Conservation (phyloP, 1,139 yeast genomes). For the Saccharomycopsis crataegensis region DNA sequence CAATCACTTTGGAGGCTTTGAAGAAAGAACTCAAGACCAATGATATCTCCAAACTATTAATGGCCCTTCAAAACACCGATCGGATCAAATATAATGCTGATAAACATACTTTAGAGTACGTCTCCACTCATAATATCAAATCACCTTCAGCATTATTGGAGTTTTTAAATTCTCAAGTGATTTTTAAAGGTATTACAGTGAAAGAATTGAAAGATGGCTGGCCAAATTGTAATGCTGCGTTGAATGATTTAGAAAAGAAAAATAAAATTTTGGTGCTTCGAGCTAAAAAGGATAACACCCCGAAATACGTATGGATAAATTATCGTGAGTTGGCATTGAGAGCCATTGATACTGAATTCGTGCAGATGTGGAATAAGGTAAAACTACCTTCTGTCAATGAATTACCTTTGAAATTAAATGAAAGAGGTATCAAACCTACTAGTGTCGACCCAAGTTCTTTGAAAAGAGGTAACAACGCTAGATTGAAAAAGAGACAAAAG, state of each 20-base stretch:
- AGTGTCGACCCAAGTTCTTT: constrained; percentile 92
- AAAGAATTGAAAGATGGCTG: constrained; percentile 94
- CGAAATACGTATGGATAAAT: constrained; percentile 89
- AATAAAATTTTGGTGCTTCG: constrained; percentile 75
- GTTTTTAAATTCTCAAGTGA: constrained; percentile 71
- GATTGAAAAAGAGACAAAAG: constrained; percentile 72
- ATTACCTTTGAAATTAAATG: constrained; percentile 69
- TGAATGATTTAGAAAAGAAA: constrained; percentile 68
- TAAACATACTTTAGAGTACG: constrained; percentile 68
- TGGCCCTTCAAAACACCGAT: constrained; percentile 67
- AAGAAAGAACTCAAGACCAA: constrained; percentile 46
- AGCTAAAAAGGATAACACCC: constrained; percentile 87
- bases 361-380: constrained; percentile 69
- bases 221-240: constrained; percentile 81
- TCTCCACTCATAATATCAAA: constrained; percentile 82
- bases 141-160: constrained; percentile 69
- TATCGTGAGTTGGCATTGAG: constrained; percentile 62
- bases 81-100: constrained; percentile 58
- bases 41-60: constrained; percentile 44
- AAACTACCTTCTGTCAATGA: constrained; percentile 77
- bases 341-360: constrained; percentile 75
- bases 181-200: constrained; percentile 82
- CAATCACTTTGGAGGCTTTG: constrained; percentile 56
- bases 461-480: constrained; percentile 44
- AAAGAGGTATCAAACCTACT: constrained; percentile 88